Base-by-base conservation (phyloP, 2,329 filamentous ascomycete genomes). In the Lachnellula hyalina region DNA sequence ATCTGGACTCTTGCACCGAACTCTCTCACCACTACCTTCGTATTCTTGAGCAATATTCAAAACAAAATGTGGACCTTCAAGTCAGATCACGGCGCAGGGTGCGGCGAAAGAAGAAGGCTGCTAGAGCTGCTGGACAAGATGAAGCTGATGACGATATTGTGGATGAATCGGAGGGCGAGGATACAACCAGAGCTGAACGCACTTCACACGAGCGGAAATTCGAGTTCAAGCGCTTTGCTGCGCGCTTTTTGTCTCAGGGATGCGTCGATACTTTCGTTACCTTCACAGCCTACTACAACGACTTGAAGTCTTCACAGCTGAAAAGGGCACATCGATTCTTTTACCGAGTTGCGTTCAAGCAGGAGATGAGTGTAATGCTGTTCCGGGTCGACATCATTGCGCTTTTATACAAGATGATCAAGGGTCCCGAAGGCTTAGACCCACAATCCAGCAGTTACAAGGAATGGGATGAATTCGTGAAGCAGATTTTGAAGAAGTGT, bases 291-390 rank as follows among this genome's bases (percentile, higher is more conserved):
- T 93, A 85, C 72, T 96, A 96, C 72, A 80, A 78, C 41, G 94
- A 99, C 61, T 78, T 99, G 11, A 81, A 84, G 51, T 77, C 84
- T 2, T 78, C 84, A 38, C 94, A 99, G 68, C 76, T 97, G 38
- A 97, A 97, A 74, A 85, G 94, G 5, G 87, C 87, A 12, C 94
- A 97, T 73, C 87, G 94, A 6, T 99, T 93, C 71, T 92, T 99
- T 67, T 95, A 97, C 67, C 86, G 93, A 0, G 79, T 96, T 11
- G 91, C 91, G 0, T 97, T 97, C 77, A 99, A 97, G 73, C 89
- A 96, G 71, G 90, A 96, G 47, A 85, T 94, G 75, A 86, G 85
- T 54, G 86, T 96, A 21, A 82, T 96, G 74, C 78, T 99, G 1
- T 97, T 91, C 72, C 84, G 93, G 9, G 82, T 96, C 5, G 94